Base-by-base conservation (phyloP, 75 land plant species). In the Picea glauca region DNA sequence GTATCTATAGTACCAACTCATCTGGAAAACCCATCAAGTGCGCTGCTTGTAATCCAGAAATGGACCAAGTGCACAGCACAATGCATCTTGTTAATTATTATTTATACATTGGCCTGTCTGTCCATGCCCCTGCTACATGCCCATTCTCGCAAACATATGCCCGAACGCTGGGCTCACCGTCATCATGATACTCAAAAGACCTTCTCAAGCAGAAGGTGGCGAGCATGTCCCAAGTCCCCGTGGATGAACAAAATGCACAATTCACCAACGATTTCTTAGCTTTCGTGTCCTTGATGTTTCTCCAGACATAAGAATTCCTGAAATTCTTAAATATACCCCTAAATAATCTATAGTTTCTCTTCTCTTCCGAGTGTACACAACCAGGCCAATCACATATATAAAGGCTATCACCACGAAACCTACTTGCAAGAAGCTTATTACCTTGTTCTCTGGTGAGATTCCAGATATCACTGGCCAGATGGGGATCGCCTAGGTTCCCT, bases 131-230 rank as follows among this genome's bases (percentile, higher is more conserved):
- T 13, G 93, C 81, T 58, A 95, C 96, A 80, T 95, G 98, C 17
- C 98, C 98, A 79, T 95, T 95, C 82, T 95, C 98, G 72, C 98
- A 95, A 9, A 95, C 98, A 81, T 86, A 95, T 50, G 98, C 98
- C 38, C 98, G 83, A 32, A 95, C 96, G 15, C 89, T 93, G 4
- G 98, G 98, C 89, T 95, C 98, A 1, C 98, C 98, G 72, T 95
- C 98, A 35, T 93, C 98, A 65, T 95, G 98, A 72, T 82, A 95
- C 72, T 92, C 98, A 57, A 88, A 86, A 20, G 87, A 80, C 73
- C 92, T 80, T 77, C 90, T 85, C 85, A 95, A 81, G 75, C 95
- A 95, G 76, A 95, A 95, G 14, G 91, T 86, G 12, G 92, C 89
- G 72, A 89, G 92, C 85, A 95, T 81, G 73, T 95, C 98, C 88